Evolutionary conservation across 106 monocot genomes (phyloP).

Genomic region (Phalaenopsis aphrodite): DNA sequence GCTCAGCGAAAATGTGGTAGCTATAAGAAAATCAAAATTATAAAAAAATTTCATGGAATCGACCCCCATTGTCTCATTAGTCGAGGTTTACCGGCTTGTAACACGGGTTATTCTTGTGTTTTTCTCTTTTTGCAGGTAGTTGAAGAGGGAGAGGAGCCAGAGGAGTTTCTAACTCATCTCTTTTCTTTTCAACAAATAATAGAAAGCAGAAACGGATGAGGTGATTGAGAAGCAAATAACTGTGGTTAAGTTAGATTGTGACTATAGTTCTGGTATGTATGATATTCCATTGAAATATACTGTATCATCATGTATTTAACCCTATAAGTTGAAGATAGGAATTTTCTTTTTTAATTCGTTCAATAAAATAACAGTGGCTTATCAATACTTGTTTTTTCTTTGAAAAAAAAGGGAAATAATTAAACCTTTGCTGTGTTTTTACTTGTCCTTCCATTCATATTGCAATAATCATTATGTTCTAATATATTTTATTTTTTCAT

Average conservation of each 20-base stretch:
- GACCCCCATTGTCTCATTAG: no score
- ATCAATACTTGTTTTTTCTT: no score
- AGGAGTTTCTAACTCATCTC: constrained; percentile 3
- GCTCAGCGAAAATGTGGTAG: no score
- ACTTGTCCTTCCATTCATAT: no score
- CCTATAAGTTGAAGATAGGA: background rate
- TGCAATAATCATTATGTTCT: no score
- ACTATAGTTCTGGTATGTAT: background rate
- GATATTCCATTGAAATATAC: background rate
- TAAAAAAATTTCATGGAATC: no score
- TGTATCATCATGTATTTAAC: background rate
- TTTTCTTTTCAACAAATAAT: background rate
- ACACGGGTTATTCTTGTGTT: no score
- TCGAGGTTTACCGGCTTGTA: no score
- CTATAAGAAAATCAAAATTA: no score
- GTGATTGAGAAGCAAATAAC: background rate
- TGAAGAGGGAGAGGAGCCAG: constrained; percentile 5
- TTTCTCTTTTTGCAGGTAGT: background rate
- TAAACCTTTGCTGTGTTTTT: no score
- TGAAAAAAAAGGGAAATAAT: no score
- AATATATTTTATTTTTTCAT: no score
- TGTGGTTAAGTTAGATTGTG: background rate
- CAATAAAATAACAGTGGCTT: background rate
- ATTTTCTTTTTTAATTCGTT: background rate
- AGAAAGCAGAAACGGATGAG: background rate